Percentiles rank a stretch among this genome's conserved stretches.
Evolutionary conservation across 2,329 filamentous ascomycete genomes (phyloP).

Genomic region (Apiospora hydei): DNA sequence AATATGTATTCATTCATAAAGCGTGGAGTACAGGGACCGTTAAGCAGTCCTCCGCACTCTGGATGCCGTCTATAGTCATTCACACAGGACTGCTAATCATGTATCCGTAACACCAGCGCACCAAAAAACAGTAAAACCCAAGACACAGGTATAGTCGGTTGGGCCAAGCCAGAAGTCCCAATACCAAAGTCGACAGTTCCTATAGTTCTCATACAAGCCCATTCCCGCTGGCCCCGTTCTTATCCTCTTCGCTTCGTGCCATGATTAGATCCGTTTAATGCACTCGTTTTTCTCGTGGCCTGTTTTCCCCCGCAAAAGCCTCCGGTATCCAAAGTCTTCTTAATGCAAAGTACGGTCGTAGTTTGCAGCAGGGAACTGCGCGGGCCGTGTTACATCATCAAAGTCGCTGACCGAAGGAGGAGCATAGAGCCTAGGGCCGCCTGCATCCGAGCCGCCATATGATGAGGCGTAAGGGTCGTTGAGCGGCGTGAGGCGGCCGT

Average conservation of each 20-base stretch:
- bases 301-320: background rate
- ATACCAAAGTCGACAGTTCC: conserved; percentile 20
- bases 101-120: conserved; percentile 24
- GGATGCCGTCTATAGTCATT: conserved; percentile 18
- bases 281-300: background rate
- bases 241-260: background rate
- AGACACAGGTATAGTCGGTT: conserved; percentile 2
- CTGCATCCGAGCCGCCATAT: conserved; percentile 36
- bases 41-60: conserved; percentile 17
- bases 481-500: conserved; percentile 51
- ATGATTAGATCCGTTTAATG: background rate
- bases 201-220: conserved; percentile 11
- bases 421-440: conserved; percentile 45
- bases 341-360: conserved; percentile 60
- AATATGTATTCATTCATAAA: conserved; percentile 18
- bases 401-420: conserved; percentile 52
- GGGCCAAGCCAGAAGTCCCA: conserved; percentile 4
- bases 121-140: conserved; percentile 20
- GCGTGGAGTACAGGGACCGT: conserved; percentile 6
- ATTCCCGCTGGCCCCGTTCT: conserved; percentile 10
- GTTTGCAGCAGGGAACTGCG: conserved; percentile 63
- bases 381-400: conserved; percentile 52
- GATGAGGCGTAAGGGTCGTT: conserved; percentile 39
- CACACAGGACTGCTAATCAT: conserved; percentile 13
- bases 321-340: conserved; percentile 18